Conservation (phyloP, 495 filamentous ascomycete species). For the Rostrohypoxylon terebratum region DNA sequence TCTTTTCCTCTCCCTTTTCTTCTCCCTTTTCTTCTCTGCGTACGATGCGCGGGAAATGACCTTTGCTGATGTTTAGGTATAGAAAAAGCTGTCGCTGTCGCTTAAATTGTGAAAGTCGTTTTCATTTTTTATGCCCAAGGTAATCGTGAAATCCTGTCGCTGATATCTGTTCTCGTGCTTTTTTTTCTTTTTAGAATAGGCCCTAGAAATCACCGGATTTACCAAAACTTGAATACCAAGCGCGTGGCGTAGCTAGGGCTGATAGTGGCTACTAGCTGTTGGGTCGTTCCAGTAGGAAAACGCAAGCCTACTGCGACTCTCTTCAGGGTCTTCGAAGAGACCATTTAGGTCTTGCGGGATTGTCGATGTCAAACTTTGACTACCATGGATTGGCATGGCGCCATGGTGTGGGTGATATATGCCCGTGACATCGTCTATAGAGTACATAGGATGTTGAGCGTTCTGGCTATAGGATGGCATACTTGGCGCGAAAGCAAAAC, state of each 20-base stretch:
- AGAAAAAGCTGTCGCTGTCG: background rate
- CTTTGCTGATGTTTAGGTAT: background rate
- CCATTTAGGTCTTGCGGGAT: constrained; percentile 9
- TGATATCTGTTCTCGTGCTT: background rate
- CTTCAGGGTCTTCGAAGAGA: constrained; percentile 17
- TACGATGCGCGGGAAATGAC: background rate
- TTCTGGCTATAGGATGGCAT: constrained; percentile 16
- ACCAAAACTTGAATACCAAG: background rate
- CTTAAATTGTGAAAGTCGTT: background rate
- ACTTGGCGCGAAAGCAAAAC: constrained; percentile 1
- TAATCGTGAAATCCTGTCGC: background rate
- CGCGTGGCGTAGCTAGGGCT: constrained; percentile 3
- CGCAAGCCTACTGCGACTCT: constrained; percentile 14
- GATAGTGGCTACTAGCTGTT: constrained; percentile 1
- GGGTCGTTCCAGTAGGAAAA: constrained; percentile 21
- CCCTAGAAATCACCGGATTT: constrained; percentile 1
- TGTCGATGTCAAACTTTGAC: background rate
- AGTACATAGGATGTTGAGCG: constrained; percentile 18
- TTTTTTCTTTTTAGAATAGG: background rate
- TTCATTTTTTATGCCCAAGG: constrained; percentile 9
- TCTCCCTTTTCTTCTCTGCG: background rate
- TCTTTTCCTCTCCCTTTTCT: background rate
- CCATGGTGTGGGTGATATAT: constrained; percentile 24
- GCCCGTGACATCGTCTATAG: constrained; percentile 15
- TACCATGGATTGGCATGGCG: background rate